phyloP scores from a whole-genome alignment of 345 rosid genomes.

The Citrus hindsii region DNA sequence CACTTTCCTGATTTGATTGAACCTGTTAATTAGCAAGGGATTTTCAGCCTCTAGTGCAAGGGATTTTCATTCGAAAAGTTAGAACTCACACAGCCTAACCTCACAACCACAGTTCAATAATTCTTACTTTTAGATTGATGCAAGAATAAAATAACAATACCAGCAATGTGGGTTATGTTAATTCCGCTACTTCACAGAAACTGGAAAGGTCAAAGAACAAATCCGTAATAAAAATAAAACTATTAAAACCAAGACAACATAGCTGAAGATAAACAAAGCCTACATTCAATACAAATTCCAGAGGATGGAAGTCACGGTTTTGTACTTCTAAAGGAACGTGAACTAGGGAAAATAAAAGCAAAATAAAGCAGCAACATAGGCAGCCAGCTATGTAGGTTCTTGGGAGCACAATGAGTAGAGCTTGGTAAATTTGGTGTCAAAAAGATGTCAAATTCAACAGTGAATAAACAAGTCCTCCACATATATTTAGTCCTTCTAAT shows the following conservation, averaged over 20 bases:
- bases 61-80: not conserved
- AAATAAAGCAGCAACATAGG: constrained; percentile 40
- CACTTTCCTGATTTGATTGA: not conserved
- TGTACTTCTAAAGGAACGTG: constrained; percentile 13
- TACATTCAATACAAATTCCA: constrained; percentile 30
- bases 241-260: not conserved
- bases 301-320: constrained; percentile 32
- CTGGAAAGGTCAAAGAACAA: constrained; percentile 1
- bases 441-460: constrained; percentile 49
- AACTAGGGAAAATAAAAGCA: constrained; percentile 16
- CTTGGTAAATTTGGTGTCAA: constrained; percentile 60
- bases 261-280: constrained; percentile 8
- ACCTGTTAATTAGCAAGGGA: not conserved
- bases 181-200: constrained; percentile 12
- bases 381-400: constrained; percentile 56
- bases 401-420: constrained; percentile 41
- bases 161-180: constrained; percentile 13
- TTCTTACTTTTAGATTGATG: not conserved
- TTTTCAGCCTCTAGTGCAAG: not conserved
- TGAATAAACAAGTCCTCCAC: constrained; percentile 44
- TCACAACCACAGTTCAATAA: not conserved
- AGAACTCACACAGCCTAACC: not conserved
- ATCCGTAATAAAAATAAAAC: constrained; percentile 9
- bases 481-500: constrained; percentile 64
- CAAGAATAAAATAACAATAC: not conserved